Evolutionary conservation across 495 filamentous ascomycete genomes (phyloP).

Genomic region (Lophium mytilinum): DNA sequence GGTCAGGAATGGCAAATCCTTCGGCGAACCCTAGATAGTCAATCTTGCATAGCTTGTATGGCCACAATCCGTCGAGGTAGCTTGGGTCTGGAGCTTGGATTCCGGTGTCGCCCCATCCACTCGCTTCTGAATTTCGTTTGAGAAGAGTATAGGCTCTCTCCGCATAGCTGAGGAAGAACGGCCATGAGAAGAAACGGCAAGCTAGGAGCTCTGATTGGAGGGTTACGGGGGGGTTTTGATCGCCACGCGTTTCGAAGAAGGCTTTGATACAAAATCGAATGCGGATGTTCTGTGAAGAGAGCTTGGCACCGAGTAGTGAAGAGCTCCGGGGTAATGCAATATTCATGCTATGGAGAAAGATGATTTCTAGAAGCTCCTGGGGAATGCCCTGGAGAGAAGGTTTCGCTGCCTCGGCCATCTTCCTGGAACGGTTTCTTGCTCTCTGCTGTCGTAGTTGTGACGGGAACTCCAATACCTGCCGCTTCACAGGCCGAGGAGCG

Average conservation of each 20-base stretch:
- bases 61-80: conserved; percentile 11
- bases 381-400: conserved; percentile 22
- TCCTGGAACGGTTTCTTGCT: neutral
- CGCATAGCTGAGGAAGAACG: conserved; percentile 20
- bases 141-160: conserved; percentile 10
- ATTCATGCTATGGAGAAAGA: conserved; percentile 24
- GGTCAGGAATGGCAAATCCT: conserved; percentile 22
- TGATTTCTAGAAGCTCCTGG: conserved; percentile 18
- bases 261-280: conserved; percentile 10
- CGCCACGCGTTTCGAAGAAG: conserved; percentile 15
- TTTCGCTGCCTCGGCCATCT: conserved; percentile 1
- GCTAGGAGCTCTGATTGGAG: conserved; percentile 16
- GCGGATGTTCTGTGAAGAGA: conserved; percentile 7
- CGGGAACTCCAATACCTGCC: neutral
- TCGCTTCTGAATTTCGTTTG: conserved; percentile 2
- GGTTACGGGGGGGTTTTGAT: neutral
- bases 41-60: conserved; percentile 13
- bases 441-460: neutral
- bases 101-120: conserved; percentile 5
- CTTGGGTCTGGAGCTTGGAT: conserved; percentile 5
- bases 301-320: conserved; percentile 8
- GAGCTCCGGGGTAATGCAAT: conserved; percentile 16
- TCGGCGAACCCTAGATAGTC: conserved; percentile 16
- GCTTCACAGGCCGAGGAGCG: neutral
- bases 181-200: conserved; percentile 19